A percentile compares a stretch with the other conserved stretches of the same genome.
phyloP scores from a whole-genome alignment of 768 basidiomycete genomes.

The Psilocybe tampanensis region DNA sequence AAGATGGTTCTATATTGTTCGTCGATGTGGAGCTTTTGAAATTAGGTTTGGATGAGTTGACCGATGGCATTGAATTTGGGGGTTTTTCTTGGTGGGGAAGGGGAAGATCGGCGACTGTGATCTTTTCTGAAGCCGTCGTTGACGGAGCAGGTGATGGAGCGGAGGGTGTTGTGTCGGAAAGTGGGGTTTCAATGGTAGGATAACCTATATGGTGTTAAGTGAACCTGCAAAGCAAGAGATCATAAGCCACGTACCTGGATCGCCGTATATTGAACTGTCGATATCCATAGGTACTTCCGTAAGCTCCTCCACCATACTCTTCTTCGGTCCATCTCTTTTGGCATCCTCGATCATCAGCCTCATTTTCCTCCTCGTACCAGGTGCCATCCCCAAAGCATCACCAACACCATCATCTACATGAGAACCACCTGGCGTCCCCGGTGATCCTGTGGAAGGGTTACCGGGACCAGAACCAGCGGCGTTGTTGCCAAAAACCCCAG shows the following conservation, averaged over 20 bases:
- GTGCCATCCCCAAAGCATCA: constrained; percentile 1
- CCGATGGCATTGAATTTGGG: neutral
- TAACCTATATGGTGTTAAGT: constrained; percentile 33
- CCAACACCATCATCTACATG: constrained; percentile 3
- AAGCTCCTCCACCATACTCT: constrained; percentile 31
- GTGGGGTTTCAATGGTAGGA: constrained; percentile 50
- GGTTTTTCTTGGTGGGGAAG: constrained; percentile 4
- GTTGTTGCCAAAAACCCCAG: constrained; percentile 72
- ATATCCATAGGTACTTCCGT: constrained; percentile 21
- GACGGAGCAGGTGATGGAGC: constrained; percentile 38
- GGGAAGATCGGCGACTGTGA: constrained; percentile 17
- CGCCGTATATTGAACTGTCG: constrained; percentile 11
- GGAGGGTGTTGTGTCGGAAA: constrained; percentile 41
- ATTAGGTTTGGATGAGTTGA: no score
- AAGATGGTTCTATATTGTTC: no score
- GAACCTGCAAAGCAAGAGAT: neutral
- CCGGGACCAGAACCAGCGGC: constrained; percentile 38
- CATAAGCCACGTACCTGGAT: constrained; percentile 9
- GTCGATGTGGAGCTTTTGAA: no score
- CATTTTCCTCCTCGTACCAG: constrained; percentile 16
- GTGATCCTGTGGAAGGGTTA: constrained; percentile 19
- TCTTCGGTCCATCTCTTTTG: constrained; percentile 37
- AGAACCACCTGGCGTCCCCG: neutral
- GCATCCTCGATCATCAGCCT: constrained; percentile 72
- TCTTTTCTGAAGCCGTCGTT: constrained; percentile 31